These are phyloP conservation scores for Auriscalpium vulgare DNA, from an alignment of 768 basidiomycete genomes.

Conservation along the genomic window DNA sequence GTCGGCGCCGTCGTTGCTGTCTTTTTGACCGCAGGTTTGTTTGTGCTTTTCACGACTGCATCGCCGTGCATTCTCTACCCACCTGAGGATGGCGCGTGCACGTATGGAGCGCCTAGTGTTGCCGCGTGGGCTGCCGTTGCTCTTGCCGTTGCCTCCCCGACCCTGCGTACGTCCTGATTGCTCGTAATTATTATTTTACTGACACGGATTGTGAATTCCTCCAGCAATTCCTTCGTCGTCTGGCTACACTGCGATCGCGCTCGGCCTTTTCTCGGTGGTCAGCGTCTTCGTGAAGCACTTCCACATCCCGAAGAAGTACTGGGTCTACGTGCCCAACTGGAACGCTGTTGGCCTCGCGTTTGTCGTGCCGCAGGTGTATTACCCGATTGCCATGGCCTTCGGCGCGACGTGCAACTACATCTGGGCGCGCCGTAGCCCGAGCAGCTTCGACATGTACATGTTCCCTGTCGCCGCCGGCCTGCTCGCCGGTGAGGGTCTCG, in stretches of 20 bases:
- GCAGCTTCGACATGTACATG: conserved; percentile 47
- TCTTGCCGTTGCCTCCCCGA: conserved; percentile 38
- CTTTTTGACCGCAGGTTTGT: conserved; percentile 51
- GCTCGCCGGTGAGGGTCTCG: conserved; percentile 53
- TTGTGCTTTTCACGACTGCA: conserved; percentile 55
- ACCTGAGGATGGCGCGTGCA: conserved; percentile 29
- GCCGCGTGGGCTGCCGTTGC: conserved; percentile 52
- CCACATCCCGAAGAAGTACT: conserved; percentile 42
- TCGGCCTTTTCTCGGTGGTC: conserved; percentile 36
- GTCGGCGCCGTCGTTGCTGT: conserved; percentile 51
- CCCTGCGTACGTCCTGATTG: conserved; percentile 30
- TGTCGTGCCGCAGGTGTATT: conserved; percentile 43
- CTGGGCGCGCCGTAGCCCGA: conserved; percentile 40
- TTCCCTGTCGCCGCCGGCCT: conserved; percentile 48
- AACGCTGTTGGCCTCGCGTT: conserved; percentile 40
- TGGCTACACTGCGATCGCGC: conserved; percentile 49
- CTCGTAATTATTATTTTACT: background rate
- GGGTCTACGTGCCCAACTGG: conserved; percentile 46
- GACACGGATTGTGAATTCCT: too few relatives aligned
- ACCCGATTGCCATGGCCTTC: conserved; percentile 43
- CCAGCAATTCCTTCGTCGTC: conserved; percentile 48
- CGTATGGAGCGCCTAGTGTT: conserved; percentile 49
- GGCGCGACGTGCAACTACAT: conserved; percentile 40
- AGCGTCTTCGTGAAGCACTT: conserved; percentile 39
- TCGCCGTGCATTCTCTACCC: conserved; percentile 46